phyloP scores from a whole-genome alignment of 331 rosid species.

The Pyrus hybrid region DNA sequence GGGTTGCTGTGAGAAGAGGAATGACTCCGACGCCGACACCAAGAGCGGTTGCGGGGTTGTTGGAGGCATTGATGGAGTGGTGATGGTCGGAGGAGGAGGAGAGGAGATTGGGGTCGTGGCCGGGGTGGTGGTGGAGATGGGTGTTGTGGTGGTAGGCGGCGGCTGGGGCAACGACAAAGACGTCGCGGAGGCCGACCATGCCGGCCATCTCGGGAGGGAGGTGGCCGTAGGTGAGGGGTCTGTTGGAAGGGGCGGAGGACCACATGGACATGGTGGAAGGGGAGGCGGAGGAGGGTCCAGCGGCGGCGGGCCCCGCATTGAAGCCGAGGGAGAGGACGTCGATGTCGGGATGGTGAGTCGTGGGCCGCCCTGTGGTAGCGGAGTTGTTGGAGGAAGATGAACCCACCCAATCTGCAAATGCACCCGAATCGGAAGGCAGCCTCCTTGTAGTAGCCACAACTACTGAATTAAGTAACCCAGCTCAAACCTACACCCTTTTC shows the following conservation, averaged over 20 bases:
- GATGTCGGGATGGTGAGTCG: constrained; percentile 12
- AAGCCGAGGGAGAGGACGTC: constrained; percentile 86
- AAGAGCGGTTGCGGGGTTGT: constrained; percentile 73
- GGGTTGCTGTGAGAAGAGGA: constrained; percentile 56
- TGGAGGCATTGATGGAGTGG: constrained; percentile 25
- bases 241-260: constrained; percentile 18
- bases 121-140: constrained; percentile 30
- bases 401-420: constrained; percentile 87
- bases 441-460: constrained; percentile 99
- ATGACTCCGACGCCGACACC: constrained; percentile 52
- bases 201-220: constrained; percentile 64
- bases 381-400: constrained; percentile 14
- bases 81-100: constrained; percentile 41
- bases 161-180: constrained; percentile 68
- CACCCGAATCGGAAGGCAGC: constrained; percentile 86
- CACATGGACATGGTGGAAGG: constrained; percentile 4
- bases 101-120: constrained; percentile 17
- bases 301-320: constrained; percentile 63
- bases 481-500: neutral
- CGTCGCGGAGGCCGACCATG: constrained; percentile 61
- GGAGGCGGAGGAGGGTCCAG: constrained; percentile 45
- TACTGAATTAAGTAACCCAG: constrained; percentile 5
- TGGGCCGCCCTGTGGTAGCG: constrained; percentile 20
- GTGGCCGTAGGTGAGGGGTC: constrained; percentile 47
- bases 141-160: constrained; percentile 36